A percentile compares a stretch with the other conserved stretches of the same genome.
Conservation (phyloP, 352 stramenopile species). For the Phytopythium delawarense region DNA sequence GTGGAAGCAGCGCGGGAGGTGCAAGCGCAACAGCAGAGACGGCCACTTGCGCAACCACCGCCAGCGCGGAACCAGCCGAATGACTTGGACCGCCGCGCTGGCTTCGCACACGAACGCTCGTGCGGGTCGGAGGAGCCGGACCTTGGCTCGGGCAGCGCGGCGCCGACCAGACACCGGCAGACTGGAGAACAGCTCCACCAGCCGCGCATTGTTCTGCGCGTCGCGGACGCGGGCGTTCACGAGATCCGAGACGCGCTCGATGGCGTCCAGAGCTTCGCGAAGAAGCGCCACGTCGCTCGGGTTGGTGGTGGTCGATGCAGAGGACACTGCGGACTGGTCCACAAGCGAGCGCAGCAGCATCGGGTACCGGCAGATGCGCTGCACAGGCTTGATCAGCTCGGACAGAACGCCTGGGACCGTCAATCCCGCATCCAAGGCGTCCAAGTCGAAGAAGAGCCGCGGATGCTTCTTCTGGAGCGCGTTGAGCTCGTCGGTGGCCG, state of each 20-base stretch:
- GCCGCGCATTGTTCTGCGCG: slow-evolving; percentile 50
- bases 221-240: slow-evolving; percentile 67
- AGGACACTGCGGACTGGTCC: slow-evolving; percentile 18
- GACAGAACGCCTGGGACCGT: slow-evolving; percentile 27
- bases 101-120: slow-evolving; percentile 43
- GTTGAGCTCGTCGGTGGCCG: slow-evolving; percentile 47
- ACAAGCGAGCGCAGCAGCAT: slow-evolving; percentile 51
- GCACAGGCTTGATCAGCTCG: slow-evolving; percentile 67
- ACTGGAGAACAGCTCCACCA: slow-evolving; percentile 29
- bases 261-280: slow-evolving; percentile 30
- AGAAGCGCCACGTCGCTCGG: slow-evolving; percentile 28
- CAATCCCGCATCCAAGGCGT: background rate
- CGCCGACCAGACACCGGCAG: slow-evolving; percentile 28
- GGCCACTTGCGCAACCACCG: slow-evolving; percentile 16
- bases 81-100: slow-evolving; percentile 25
- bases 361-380: slow-evolving; percentile 67
- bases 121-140: slow-evolving; percentile 46
- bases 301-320: background rate
- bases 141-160: slow-evolving; percentile 15
- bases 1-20: background rate
- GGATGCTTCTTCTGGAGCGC: slow-evolving; percentile 23
- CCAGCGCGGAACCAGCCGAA: slow-evolving; percentile 20
- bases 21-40: background rate
- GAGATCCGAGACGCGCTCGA: slow-evolving; percentile 45
- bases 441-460: slow-evolving; percentile 7